Base-by-base conservation (phyloP, 163 green algal genomes). In the Scenedesmus sp. region DNA sequence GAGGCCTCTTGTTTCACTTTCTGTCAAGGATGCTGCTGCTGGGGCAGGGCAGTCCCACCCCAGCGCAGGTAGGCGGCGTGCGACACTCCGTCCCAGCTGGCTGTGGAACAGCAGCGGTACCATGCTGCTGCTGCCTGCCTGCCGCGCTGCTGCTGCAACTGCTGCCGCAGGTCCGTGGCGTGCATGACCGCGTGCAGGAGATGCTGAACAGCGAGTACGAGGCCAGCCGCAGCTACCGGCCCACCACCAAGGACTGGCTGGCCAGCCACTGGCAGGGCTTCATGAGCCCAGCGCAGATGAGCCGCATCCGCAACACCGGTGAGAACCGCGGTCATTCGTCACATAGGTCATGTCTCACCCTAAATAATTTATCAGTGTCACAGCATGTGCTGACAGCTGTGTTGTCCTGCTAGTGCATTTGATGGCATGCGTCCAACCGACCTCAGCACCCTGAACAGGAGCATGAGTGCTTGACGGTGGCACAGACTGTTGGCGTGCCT, bases 291-390 rank as follows among this genome's bases (percentile, higher is more conserved):
- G 93, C 94, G 33, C 98, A 99, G 94, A 90, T 98, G 80, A 96
- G 96, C 18, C 95, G 97, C 91, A 99, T 99, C 91, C 94, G 97
- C 83, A 98, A 99, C 95, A 99, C 98, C 0, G 98, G 96, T 95
- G 87, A 83, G n/a, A 49, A 44, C 0, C 18, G 30, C 20, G 35
- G n/a, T 73, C 35, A 49, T 49, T n/a, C n/a, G n/a, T n/a, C n/a
- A n/a, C n/a, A n/a, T n/a, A n/a, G n/a, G n/a, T n/a, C n/a, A 73
- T 73, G 26, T 73, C n/a, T 7, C 15, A 44, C n/a, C n/a, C n/a
- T n/a, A n/a, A 15, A 13, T 80, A n/a, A 22, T 80, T 13, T 33
- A 20, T 30, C 70, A 42, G 79, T 42, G 44, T 85, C 79, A 40
- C 33, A 9, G 68, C 46, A 76, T 92, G 30, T 87, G 3, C 87